Base-by-base conservation (phyloP, 495 filamentous ascomycete genomes). In the Xylaria intraflava region DNA sequence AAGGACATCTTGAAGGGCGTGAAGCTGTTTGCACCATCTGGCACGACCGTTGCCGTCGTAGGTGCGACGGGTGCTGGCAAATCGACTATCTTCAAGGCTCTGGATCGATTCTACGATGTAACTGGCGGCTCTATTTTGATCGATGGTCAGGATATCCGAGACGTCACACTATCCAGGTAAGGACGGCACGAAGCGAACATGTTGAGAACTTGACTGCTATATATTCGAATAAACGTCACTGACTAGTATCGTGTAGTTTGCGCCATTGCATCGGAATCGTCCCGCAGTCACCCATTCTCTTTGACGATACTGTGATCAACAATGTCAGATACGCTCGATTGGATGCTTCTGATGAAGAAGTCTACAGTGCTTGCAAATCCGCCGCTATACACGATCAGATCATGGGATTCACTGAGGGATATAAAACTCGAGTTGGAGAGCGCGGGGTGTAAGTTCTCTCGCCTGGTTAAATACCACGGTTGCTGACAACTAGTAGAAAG, bases 11-110 rank as follows among this genome's bases (percentile, higher is more conserved):
- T 89, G 64, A 84, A 86, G 56, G 65, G 80, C 40, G 71, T 90
- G 54, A 82, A 71, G 60, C 84, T 90, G 58, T 70, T 64, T 38
- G 80, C 76, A 41, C 67, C 69, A 6, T 67, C 78, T 1, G 88
- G 88, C 14, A 74, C 78, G 49, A 89, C 84, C 7, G 75, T 87
- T 11, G 88, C 87, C 7, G 76, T 91, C 16, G 88, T 90, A n/a
- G 88, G 88, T 2, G 78, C 82, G 56, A 87, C 85, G 2, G 88
- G 88, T 19, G 79, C 79, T 22, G 88, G 88, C 17, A 93, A 91
- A 61, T 86, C 86, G 2, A 88, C 86, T 2, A 83, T 88, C 35
- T 70, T 90, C 40, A 85, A 87, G 57, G 75, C 91, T 6, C 75
- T 90, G 16, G 74, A 81, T 53, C 76, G 88, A 0, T 84, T 85